Evolutionary conservation across 345 rosid species (phyloP), one percentile per base, ranked within the genome.

Genomic region (Excoecaria agallocha): DNA sequence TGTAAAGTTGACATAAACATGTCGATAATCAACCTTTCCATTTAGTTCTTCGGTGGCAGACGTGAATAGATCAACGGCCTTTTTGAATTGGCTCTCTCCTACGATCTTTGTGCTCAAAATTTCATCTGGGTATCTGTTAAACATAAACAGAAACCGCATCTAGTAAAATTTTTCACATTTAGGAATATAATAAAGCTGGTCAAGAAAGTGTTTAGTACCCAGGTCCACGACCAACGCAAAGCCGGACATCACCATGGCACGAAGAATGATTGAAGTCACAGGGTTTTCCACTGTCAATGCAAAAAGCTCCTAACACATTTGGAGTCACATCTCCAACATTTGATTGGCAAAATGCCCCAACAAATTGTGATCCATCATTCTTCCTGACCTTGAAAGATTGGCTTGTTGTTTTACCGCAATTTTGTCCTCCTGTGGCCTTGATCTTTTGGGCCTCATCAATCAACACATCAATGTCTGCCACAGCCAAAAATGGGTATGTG

Each of bases 251-350:
- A 58, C 90, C 90, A 2, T 84, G 63, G 65, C 92, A 89, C 1
- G 92, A 85, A 52, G 89, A 86, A 79, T 65, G 86, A 77, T 89
- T 89, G 79, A 87, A 87, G 77, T 89, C 87, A 30, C 93, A 86
- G 13, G 86, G 82, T 35, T 80, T 79, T 35, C 88, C 89, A 3
- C 68, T 83, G 66, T 87, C 83, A 3, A 25, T 81, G 77, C 91
- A 86, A 65, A 85, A 88, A 10, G 90, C 86, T 72, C 90, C 90
- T 1, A 88, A 75, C 82, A 88, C 90, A 71, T 86, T 88, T 41
- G 89, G 90, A 19, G 78, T 79, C 64, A 88, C 89, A 55, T 88
- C 92, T 66, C 92, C 89, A 3, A 85, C 90, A 64, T 86, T 88
- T 49, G 92, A 86, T 69, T 88, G 87, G 74, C 89, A 86, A 70